Conservation (phyloP, 768 basidiomycete species). For the Cubamyces lactineus region DNA sequence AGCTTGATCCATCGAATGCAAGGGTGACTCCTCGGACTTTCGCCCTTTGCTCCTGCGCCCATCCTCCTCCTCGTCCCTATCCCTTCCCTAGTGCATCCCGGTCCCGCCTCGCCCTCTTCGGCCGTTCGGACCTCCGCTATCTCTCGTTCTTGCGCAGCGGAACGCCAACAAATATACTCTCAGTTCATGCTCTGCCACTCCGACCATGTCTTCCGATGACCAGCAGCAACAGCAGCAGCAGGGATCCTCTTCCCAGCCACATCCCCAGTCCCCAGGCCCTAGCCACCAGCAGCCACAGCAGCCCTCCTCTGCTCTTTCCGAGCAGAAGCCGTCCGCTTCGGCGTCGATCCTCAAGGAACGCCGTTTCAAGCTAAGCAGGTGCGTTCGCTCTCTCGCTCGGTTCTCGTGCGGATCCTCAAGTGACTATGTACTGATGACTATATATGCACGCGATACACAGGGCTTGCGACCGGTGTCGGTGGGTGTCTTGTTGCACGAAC, state of each 20-base stretch:
- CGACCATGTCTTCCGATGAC: conserved; percentile 13
- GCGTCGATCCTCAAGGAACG: conserved; percentile 65
- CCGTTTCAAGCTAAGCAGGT: conserved; percentile 89
- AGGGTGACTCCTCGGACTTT: background rate
- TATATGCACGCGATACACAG: conserved; percentile 41
- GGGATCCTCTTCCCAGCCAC: conserved; percentile 1
- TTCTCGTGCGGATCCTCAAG: background rate
- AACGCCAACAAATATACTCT: too few species aligned
- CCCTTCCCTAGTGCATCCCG: background rate
- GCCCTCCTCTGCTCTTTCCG: background rate
- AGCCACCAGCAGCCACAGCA: background rate
- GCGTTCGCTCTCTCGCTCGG: conserved; percentile 28
- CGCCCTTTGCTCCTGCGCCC: background rate
- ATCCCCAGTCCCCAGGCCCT: background rate
- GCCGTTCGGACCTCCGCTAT: background rate
- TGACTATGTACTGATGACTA: background rate
- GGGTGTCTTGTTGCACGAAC: conserved; percentile 37
- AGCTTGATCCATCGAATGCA: too few species aligned
- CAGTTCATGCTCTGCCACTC: background rate
- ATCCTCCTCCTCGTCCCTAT: background rate
- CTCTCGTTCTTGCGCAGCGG: background rate
- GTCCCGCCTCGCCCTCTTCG: background rate
- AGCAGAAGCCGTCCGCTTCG: conserved; percentile 22
- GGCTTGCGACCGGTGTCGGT: conserved; percentile 92
- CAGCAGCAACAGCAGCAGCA: conserved; percentile 8